phyloP scores from a whole-genome alignment of 202 grass and related monocot species.

The Miscanthus sacchariflorus region DNA sequence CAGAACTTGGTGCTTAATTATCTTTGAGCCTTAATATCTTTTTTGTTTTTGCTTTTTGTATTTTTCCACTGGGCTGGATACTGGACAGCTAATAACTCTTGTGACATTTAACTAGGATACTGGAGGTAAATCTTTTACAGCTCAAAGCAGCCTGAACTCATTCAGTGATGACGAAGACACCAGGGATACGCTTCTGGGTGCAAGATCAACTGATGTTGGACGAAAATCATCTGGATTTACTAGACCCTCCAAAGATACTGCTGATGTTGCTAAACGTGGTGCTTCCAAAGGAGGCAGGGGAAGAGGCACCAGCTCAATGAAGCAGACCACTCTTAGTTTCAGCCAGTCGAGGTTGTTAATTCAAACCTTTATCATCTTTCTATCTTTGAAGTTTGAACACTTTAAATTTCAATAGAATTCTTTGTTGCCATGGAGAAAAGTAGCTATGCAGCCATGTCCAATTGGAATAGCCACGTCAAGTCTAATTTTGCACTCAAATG shows the following conservation, averaged over 20 bases:
- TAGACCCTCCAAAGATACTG: conserved; percentile 62
- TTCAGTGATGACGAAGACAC: conserved; percentile 91
- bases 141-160: conserved; percentile 64
- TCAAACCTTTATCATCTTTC: conserved; percentile 4
- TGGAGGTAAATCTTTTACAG: conserved; percentile 62
- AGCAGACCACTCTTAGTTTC: conserved; percentile 76
- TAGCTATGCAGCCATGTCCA: not conserved
- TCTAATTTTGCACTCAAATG: conserved; percentile 27
- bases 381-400: not conserved
- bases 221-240: conserved; percentile 63
- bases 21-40: conserved; percentile 20
- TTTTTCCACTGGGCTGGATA: not conserved
- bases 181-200: conserved; percentile 62
- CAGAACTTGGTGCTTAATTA: conserved; percentile 64
- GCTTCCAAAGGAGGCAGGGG: conserved; percentile 81
- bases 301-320: conserved; percentile 73
- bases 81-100: conserved; percentile 32
- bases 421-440: conserved; percentile 26
- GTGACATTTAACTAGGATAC: conserved; percentile 54
- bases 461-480: conserved; percentile 25
- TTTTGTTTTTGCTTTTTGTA: not conserved
- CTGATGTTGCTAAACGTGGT: conserved; percentile 55
- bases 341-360: conserved; percentile 72
- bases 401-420: not conserved
- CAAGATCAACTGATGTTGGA: conserved; percentile 26